phyloP scores from a whole-genome alignment of 371 early-diverging fungal species.

The Blakeslea trispora region DNA sequence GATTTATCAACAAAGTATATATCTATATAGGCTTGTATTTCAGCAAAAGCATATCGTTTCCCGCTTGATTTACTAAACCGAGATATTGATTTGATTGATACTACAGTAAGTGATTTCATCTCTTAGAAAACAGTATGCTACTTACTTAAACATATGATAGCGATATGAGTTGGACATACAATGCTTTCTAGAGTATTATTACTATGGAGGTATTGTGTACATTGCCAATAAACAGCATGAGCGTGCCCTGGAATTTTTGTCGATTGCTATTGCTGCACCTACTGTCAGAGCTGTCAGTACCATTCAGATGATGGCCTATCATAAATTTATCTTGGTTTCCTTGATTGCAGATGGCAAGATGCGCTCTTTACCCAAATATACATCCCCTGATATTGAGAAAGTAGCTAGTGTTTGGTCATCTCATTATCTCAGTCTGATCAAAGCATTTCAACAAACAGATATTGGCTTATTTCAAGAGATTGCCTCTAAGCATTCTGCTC shows the following conservation, averaged over 20 bases:
- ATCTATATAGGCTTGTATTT: conserved; percentile 56
- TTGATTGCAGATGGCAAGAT: conserved; percentile 62
- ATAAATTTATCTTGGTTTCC: conserved; percentile 66
- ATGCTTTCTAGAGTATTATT: conserved; percentile 73
- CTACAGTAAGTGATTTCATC: conserved; percentile 45
- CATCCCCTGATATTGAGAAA: conserved; percentile 53
- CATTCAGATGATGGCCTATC: conserved; percentile 82
- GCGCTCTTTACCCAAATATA: conserved; percentile 64
- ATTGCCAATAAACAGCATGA: conserved; percentile 67
- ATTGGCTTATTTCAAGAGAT: conserved; percentile 35
- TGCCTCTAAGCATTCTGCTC: conserved; percentile 27
- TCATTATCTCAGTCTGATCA: conserved; percentile 60
- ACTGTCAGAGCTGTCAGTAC: conserved; percentile 59
- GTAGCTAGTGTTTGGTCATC: conserved; percentile 44
- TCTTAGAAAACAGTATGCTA: too few species aligned
- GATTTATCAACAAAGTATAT: too few species aligned
- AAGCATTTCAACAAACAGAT: conserved; percentile 57
- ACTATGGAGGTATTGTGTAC: conserved; percentile 78
- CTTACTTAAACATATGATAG: too few species aligned
- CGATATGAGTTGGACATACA: conserved; percentile 41
- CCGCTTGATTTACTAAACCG: conserved; percentile 57
- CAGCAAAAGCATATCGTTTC: conserved; percentile 61
- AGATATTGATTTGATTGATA: conserved; percentile 62
- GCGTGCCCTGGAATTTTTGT: conserved; percentile 66
- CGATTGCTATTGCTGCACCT: conserved; percentile 66